Percentiles rank a stretch among this genome's conserved stretches.
These are phyloP conservation scores for Glaciozyma antarctica DNA, from an alignment of 768 basidiomycete genomes.

Conservation along the genomic window DNA sequence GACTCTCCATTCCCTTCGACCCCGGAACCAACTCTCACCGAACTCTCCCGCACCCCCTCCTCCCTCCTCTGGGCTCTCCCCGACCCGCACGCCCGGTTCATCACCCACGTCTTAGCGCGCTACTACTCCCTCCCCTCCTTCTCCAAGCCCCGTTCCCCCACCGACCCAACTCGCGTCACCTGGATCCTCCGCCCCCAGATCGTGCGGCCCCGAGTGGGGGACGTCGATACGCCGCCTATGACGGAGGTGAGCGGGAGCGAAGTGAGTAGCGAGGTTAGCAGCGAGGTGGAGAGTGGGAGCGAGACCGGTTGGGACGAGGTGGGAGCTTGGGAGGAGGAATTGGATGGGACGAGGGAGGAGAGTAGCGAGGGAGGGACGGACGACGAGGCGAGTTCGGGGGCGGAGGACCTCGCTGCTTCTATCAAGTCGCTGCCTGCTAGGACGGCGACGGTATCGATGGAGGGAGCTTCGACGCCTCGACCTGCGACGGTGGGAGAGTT, in stretches of 20 bases:
- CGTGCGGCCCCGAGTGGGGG: neutral
- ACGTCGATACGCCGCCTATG: constrained; percentile 15
- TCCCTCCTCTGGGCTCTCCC: constrained; percentile 24
- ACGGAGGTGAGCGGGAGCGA: constrained; percentile 20
- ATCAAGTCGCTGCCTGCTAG: too few species aligned
- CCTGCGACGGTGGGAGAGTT: too few species aligned
- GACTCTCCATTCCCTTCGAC: neutral
- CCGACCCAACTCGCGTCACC: constrained; percentile 24
- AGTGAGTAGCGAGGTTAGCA: neutral
- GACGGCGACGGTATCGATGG: too few species aligned
- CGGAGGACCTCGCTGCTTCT: neutral
- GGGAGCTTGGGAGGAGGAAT: neutral
- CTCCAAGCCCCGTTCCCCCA: constrained; percentile 14
- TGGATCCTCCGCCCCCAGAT: constrained; percentile 20
- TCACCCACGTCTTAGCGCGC: constrained; percentile 21
- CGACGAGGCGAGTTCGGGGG: neutral
- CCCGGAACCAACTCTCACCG: constrained; percentile 9
- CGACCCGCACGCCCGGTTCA: constrained; percentile 18
- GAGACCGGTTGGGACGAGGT: neutral
- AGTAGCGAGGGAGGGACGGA: neutral
- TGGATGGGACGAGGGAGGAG: neutral
- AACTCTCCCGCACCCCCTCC: constrained; percentile 21
- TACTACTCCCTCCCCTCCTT: constrained; percentile 28
- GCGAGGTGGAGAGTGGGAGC: neutral
- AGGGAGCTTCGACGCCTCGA: too few species aligned